phyloP scores from a whole-genome alignment of 352 stramenopile genomes.

The Paralagenidium karlingii region DNA sequence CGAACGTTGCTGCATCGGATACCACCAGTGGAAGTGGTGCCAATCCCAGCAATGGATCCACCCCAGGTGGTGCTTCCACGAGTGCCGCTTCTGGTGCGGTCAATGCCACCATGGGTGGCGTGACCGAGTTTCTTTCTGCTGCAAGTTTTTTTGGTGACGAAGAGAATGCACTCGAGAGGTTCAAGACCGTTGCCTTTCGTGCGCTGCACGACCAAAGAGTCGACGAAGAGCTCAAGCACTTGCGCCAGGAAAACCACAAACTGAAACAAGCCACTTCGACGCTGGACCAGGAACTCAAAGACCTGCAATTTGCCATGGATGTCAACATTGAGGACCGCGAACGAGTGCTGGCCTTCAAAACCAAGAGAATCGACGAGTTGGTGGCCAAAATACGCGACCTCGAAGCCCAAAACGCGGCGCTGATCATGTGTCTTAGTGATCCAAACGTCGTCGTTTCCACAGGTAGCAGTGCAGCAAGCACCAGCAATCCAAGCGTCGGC shows the following conservation, averaged over 20 bases:
- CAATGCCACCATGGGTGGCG: too few relatives aligned
- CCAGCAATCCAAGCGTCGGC: too few relatives aligned
- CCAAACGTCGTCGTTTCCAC: constrained; percentile 2
- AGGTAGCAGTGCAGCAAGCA: too few relatives aligned
- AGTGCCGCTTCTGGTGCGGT: too few relatives aligned
- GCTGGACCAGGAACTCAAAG: constrained; percentile 20
- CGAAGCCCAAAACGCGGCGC: constrained; percentile 32
- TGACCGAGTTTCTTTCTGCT: too few relatives aligned
- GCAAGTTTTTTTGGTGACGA: constrained; percentile 53
- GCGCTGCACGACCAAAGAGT: constrained; percentile 55
- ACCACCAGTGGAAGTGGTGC: too few relatives aligned
- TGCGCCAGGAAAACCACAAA: constrained; percentile 19
- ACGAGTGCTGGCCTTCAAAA: constrained; percentile 48
- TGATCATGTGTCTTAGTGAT: constrained; percentile 31
- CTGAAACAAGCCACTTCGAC: constrained; percentile 18
- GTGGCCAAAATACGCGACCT: constrained; percentile 28
- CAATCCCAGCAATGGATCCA: too few relatives aligned
- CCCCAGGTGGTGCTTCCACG: too few relatives aligned
- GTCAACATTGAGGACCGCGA: constrained; percentile 54
- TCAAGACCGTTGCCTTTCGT: constrained; percentile 44
- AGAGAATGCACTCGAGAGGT: constrained; percentile 36
- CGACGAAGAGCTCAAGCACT: constrained; percentile 37
- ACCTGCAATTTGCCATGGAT: constrained; percentile 24
- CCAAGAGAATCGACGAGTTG: constrained; percentile 49
- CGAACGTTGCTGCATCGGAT: too few relatives aligned